Percentiles rank a stretch among this genome's conserved stretches.
Conservation (phyloP, 441 rosid species). For the Breynia disticha region DNA sequence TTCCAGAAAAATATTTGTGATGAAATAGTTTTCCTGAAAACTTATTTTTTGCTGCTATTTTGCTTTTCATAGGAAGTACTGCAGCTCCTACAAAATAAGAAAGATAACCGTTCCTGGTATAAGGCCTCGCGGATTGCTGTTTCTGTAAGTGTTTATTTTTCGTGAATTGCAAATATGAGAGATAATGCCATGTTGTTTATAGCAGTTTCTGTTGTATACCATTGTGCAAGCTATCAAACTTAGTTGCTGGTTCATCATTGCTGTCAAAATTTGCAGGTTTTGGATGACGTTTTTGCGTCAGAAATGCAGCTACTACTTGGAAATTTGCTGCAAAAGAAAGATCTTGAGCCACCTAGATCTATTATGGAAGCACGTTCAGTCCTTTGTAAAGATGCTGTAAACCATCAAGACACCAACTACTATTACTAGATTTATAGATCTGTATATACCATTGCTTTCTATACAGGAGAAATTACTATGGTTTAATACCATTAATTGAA, state of each 20-base stretch:
- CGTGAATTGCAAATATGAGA: not conserved
- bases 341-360: constrained; percentile 59
- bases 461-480: no score
- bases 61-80: constrained; percentile 40
- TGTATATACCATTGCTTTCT: not conserved
- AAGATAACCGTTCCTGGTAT: constrained; percentile 78
- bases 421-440: not conserved
- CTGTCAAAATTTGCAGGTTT: constrained; percentile 25
- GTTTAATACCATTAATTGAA: no score
- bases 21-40: no score
- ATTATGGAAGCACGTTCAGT: constrained; percentile 60
- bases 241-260: not conserved
- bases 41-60: not conserved
- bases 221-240: no score
- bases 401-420: not conserved
- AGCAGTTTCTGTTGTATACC: no score
- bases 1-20: not conserved
- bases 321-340: constrained; percentile 38
- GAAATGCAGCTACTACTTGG: constrained; percentile 59
- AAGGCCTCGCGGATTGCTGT: constrained; percentile 68
- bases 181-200: no score
- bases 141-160: constrained; percentile 36
- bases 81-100: constrained; percentile 63
- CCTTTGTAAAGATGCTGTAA: constrained; percentile 37
- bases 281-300: constrained; percentile 54